Evolutionary conservation across 192 early-diverging fungal genomes (phyloP).

Genomic region (Coemansia guatemalensis): DNA sequence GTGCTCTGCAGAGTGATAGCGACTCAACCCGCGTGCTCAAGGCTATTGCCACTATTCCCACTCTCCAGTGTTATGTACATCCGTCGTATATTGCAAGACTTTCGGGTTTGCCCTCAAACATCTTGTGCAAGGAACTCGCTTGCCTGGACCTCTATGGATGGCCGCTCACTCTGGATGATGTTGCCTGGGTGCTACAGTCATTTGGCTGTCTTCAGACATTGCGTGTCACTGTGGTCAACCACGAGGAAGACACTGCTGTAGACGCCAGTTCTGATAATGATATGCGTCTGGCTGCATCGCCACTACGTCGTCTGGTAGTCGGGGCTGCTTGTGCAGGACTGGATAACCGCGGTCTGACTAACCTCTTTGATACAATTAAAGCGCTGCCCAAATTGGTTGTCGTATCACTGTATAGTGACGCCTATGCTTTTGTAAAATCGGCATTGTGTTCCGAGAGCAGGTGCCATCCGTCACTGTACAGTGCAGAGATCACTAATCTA

Average conservation of each 20-base stretch:
- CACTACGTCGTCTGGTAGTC: conserved; percentile 10
- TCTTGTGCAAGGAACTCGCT: conserved; percentile 11
- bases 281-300: not conserved
- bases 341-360: conserved; percentile 7
- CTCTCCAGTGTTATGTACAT: conserved; percentile 34
- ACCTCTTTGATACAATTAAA: conserved; percentile 4
- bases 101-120: conserved; percentile 22
- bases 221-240: conserved; percentile 22
- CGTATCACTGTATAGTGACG: conserved; percentile 23
- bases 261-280: not conserved
- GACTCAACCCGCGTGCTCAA: conserved; percentile 46
- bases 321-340: conserved; percentile 17
- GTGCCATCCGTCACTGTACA: not conserved
- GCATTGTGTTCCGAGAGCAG: not conserved
- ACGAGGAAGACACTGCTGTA: not conserved
- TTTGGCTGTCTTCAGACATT: conserved; percentile 16
- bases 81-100: conserved; percentile 46
- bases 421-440: conserved; percentile 28
- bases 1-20: conserved; percentile 16
- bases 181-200: conserved; percentile 25
- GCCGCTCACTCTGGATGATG: conserved; percentile 34
- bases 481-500: conserved; percentile 18
- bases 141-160: conserved; percentile 45
- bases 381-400: not conserved
- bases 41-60: conserved; percentile 32